Evolutionary conservation across 2,329 filamentous ascomycete species (phyloP).

Genomic region (Furcasterigmium furcatum): DNA sequence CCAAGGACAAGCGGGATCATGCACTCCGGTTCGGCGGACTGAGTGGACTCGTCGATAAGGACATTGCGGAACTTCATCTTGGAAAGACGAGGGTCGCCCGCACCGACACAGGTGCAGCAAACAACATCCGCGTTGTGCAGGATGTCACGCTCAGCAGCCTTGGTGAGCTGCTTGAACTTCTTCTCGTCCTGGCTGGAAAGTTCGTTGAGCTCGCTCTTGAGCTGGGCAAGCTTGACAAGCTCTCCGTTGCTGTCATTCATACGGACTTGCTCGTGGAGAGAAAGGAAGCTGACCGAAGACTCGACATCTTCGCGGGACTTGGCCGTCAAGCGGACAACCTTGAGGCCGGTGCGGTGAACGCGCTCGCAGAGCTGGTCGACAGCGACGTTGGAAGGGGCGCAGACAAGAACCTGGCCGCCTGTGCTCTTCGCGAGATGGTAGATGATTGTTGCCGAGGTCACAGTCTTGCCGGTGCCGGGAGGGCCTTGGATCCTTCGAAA

Average conservation of each 20-base stretch:
- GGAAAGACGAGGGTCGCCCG: constrained; percentile 87
- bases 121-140: constrained; percentile 95
- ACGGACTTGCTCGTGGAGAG: constrained; percentile 93
- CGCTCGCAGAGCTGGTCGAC: constrained; percentile 98
- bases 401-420: constrained; percentile 90
- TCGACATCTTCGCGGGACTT: constrained; percentile 99
- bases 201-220: constrained; percentile 90
- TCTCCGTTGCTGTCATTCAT: constrained; percentile 97
- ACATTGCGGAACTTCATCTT: constrained; percentile 99
- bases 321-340: constrained; percentile 96
- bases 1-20: constrained; percentile 97
- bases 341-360: constrained; percentile 89
- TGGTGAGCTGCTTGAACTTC: constrained; percentile 94
- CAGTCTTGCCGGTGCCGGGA: constrained; percentile 96
- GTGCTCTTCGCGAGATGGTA: constrained; percentile 96
- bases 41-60: constrained; percentile 95
- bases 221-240: constrained; percentile 84
- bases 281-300: constrained; percentile 94
- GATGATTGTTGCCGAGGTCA: constrained; percentile 97
- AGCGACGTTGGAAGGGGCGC: constrained; percentile 95
- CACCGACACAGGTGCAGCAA: constrained; percentile 97
- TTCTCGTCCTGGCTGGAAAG: constrained; percentile 95
- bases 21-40: constrained; percentile 96
- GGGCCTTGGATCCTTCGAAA: constrained; percentile 74
- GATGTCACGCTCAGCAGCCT: constrained; percentile 92